These are phyloP conservation scores for Myxozyma melibiosi DNA, from an alignment of 805 yeast genomes.

Conservation along the genomic window DNA sequence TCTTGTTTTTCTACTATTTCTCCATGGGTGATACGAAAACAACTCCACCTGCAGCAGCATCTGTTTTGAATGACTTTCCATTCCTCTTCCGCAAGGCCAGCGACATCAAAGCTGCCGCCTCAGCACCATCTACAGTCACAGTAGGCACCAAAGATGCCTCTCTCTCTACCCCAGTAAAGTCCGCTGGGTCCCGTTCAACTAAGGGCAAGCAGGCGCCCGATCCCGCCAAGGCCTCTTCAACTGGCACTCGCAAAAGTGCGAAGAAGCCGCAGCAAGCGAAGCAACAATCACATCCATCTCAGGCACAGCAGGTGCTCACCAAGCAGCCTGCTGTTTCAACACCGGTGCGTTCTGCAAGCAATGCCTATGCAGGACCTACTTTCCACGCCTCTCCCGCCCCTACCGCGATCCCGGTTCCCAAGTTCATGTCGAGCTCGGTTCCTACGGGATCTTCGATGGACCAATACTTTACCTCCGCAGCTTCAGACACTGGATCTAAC, in stretches of 20 bases:
- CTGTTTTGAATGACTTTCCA: background rate
- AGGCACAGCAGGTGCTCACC: background rate
- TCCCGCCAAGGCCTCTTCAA: background rate
- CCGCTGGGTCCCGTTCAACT: background rate
- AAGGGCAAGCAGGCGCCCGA: background rate
- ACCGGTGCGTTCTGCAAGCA: constrained; percentile 11
- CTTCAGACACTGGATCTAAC: background rate
- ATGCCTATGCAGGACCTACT: constrained; percentile 36
- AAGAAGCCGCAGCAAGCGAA: no score
- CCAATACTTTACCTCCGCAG: constrained; percentile 3
- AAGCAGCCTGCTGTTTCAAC: constrained; percentile 7
- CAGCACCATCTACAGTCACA: background rate
- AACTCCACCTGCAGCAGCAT: background rate
- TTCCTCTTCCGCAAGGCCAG: background rate
- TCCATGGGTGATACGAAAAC: background rate
- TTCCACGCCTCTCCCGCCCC: constrained; percentile 38
- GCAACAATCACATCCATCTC: background rate
- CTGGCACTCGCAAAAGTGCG: background rate
- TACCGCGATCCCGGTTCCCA: constrained; percentile 36
- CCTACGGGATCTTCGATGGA: constrained; percentile 18
- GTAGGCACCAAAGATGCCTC: background rate
- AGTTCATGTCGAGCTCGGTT: constrained; percentile 29
- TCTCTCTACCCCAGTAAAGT: background rate
- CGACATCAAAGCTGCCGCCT: background rate
- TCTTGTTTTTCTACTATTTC: background rate